Evolutionary conservation across 768 basidiomycete species (phyloP).

Genomic region (Rhodotorula babjevae): DNA sequence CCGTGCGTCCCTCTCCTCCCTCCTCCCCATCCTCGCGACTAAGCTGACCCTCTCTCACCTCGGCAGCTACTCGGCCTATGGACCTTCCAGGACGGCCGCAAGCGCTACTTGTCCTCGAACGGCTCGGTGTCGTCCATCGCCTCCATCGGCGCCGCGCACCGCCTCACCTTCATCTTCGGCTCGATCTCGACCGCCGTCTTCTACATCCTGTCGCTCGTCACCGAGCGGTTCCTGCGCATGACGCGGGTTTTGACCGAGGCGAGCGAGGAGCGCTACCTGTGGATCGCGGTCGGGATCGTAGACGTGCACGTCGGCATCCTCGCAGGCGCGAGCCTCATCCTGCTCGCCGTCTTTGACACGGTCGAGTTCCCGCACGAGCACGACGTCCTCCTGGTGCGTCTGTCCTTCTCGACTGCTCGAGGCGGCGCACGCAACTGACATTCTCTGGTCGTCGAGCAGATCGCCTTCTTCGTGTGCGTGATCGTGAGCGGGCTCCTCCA

Average conservation of each 20-base stretch:
- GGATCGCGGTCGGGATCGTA: not conserved
- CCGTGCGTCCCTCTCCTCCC: not conserved
- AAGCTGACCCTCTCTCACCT: not conserved
- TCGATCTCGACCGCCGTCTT: constrained; percentile 1
- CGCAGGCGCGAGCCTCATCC: not conserved
- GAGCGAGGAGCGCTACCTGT: constrained; percentile 18
- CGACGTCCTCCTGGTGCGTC: not conserved
- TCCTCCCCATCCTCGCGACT: not conserved
- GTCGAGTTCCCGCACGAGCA: not conserved
- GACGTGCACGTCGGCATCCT: not conserved
- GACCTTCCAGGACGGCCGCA: not conserved
- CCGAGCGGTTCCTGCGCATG: constrained; percentile 18
- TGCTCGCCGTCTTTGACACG: not conserved
- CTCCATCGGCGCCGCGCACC: not conserved
- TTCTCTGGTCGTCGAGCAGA: too few relatives aligned
- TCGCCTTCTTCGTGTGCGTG: constrained; percentile 7
- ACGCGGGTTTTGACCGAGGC: constrained; percentile 24
- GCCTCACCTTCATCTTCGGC: not conserved
- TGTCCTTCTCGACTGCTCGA: not conserved
- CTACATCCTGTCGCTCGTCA: not conserved
- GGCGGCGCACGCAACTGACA: too few relatives aligned
- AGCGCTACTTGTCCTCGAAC: not conserved
- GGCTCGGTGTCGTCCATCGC: constrained; percentile 12
- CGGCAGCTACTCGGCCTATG: constrained; percentile 10
- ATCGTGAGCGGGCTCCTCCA: constrained; percentile 3